Evolutionary conservation across 1,284 basidiomycete species (phyloP).

Genomic region (Cryptococcus sp.): DNA sequence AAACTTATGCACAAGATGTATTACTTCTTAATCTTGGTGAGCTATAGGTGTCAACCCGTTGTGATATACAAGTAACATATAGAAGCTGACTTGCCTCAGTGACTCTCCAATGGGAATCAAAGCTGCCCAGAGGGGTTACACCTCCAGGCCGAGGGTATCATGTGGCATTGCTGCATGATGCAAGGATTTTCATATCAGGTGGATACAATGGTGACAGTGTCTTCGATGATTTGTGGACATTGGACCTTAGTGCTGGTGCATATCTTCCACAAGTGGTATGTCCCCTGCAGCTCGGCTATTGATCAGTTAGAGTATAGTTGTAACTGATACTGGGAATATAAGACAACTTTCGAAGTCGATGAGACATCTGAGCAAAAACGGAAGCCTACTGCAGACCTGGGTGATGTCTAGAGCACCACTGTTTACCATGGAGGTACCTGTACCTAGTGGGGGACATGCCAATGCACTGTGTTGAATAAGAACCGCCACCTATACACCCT

Average conservation of each 20-base stretch:
- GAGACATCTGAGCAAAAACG: slow-evolving; percentile 17
- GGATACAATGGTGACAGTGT: slow-evolving; percentile 79
- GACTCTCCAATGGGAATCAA: slow-evolving; percentile 63
- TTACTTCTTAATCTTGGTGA: slow-evolving; percentile 80
- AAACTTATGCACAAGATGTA: slow-evolving; percentile 71
- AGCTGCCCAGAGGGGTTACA: slow-evolving; percentile 60
- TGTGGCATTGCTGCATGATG: slow-evolving; percentile 73
- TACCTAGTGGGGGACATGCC: no score
- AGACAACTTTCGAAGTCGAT: slow-evolving; percentile 46
- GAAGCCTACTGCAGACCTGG: no score
- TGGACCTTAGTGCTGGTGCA: slow-evolving; percentile 81
- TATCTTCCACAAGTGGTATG: slow-evolving; percentile 80
- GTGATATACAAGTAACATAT: slow-evolving; percentile 16
- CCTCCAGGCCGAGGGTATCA: slow-evolving; percentile 73
- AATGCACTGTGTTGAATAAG: no score
- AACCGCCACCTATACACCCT: no score
- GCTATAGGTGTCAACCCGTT: slow-evolving; percentile 10
- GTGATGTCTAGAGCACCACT: no score
- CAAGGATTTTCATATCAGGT: slow-evolving; percentile 78
- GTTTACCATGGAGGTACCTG: no score
- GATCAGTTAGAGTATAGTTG: neutral
- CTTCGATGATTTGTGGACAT: slow-evolving; percentile 76
- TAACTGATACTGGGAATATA: slow-evolving; percentile 1
- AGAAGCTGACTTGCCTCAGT: slow-evolving; percentile 52
- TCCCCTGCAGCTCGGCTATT: neutral